phyloP scores from a whole-genome alignment of 1,284 basidiomycete species.

The Golubevia sp. region DNA sequence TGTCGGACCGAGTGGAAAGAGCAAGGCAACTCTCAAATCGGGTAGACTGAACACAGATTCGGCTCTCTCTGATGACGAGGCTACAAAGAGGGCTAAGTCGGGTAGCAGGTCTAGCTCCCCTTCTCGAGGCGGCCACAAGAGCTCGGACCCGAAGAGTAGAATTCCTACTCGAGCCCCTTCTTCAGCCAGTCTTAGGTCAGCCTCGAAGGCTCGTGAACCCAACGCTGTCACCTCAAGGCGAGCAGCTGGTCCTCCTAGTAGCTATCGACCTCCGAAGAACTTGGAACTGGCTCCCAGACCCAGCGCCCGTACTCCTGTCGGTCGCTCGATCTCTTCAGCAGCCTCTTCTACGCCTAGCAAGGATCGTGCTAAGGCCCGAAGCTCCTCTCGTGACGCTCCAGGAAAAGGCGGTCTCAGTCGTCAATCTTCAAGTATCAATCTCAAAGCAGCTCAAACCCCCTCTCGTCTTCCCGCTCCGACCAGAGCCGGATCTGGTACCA shows the following conservation, averaged over 20 bases:
- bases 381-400: not conserved
- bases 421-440: not conserved
- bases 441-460: not conserved
- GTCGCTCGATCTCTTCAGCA: not conserved
- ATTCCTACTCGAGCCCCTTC: not conserved
- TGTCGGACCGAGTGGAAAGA: conserved; percentile 1
- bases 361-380: not conserved
- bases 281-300: not conserved
- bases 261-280: conserved; percentile 7
- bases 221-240: conserved; percentile 8
- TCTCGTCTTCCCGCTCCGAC: not conserved
- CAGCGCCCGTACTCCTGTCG: conserved; percentile 1
- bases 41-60: not conserved
- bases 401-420: conserved; percentile 8
- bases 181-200: not conserved
- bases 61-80: not conserved
- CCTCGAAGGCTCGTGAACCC: not conserved
- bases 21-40: conserved; percentile 14
- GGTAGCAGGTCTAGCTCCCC: not conserved
- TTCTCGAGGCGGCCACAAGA: not conserved
- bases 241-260: conserved; percentile 3
- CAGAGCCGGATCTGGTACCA: conserved; percentile 24
- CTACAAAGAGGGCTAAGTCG: not conserved
- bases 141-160: not conserved
- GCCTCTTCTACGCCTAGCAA: not conserved